Conservation (phyloP, 2,329 filamentous ascomycete species). For the Monosporascus cannonballus region DNA sequence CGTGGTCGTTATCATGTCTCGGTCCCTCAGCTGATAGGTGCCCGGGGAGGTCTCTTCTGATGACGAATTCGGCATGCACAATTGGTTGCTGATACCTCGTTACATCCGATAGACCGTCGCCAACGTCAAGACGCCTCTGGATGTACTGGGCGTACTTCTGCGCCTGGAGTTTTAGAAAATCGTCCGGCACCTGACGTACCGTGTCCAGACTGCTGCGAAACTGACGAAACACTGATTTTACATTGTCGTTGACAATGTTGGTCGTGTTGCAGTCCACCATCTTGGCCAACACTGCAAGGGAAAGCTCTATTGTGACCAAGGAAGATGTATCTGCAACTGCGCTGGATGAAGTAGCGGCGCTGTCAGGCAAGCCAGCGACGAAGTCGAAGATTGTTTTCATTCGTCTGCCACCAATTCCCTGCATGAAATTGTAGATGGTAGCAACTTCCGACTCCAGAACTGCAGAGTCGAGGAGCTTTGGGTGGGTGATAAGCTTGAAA, state of each 20-base stretch:
- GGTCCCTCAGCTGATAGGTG: slow-evolving; percentile 22
- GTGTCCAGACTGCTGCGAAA: slow-evolving; percentile 4
- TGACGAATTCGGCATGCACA: slow-evolving; percentile 22
- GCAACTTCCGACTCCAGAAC: slow-evolving; percentile 33
- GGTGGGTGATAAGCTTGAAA: slow-evolving; percentile 30
- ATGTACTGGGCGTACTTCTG: slow-evolving; percentile 27
- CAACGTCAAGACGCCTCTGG: slow-evolving; percentile 23
- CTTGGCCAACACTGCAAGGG: slow-evolving; percentile 25
- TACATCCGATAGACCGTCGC: slow-evolving; percentile 12
- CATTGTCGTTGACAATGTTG: slow-evolving; percentile 25
- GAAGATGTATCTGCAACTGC: slow-evolving; percentile 4
- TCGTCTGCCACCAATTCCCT: slow-evolving; percentile 26
- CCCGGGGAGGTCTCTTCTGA: slow-evolving; percentile 28
- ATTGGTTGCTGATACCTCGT: slow-evolving; percentile 2
- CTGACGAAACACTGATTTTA: slow-evolving; percentile 13
- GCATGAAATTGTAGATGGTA: slow-evolving; percentile 27
- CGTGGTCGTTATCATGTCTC: slow-evolving; percentile 46
- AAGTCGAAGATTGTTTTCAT: slow-evolving; percentile 28
- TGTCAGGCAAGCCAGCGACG: slow-evolving; percentile 16
- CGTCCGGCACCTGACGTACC: slow-evolving; percentile 6
- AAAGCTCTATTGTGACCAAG: slow-evolving; percentile 21
- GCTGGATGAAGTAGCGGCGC: slow-evolving; percentile 8
- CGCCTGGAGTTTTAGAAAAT: slow-evolving; percentile 23
- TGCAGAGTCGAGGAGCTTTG: slow-evolving; percentile 28
- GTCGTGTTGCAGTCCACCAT: slow-evolving; percentile 31